Percentiles rank a stretch among this genome's conserved stretches.
These are phyloP conservation scores for Leccinum variicolor DNA, from an alignment of 768 basidiomycete species.

Conservation along the genomic window DNA sequence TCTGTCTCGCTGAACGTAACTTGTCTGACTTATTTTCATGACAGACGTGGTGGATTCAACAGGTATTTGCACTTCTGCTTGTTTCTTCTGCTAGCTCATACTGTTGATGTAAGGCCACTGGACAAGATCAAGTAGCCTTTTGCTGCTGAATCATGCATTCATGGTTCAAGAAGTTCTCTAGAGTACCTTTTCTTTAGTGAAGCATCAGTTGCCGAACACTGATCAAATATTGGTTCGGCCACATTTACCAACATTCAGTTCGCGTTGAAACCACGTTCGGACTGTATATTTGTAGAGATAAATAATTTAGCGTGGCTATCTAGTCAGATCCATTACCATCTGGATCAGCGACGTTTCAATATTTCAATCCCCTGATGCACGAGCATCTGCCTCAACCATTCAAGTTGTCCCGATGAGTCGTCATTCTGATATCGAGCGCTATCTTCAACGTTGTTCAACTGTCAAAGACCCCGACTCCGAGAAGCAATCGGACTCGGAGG, in stretches of 20 bases:
- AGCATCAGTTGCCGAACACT: background rate
- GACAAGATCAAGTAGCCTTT: slow-evolving; percentile 85
- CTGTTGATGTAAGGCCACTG: slow-evolving; percentile 57
- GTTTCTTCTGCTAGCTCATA: slow-evolving; percentile 14
- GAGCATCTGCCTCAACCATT: background rate
- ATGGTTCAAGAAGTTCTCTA: background rate
- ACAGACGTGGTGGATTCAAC: slow-evolving; percentile 83
- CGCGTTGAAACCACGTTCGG: background rate
- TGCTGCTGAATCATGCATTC: background rate
- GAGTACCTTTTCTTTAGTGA: background rate
- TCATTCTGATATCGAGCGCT: background rate
- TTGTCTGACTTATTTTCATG: slow-evolving; percentile 13
- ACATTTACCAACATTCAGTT: background rate
- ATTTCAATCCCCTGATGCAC: background rate
- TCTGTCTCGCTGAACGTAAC: slow-evolving; percentile 7
- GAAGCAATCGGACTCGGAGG: too few relatives aligned
- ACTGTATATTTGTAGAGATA: background rate
- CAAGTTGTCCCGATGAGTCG: background rate
- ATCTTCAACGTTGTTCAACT: background rate
- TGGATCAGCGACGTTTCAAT: background rate
- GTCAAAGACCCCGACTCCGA: too few relatives aligned
- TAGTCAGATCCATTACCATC: background rate
- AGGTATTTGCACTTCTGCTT: slow-evolving; percentile 39
- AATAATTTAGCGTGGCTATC: background rate
- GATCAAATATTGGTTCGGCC: background rate